Evolutionary conservation across 345 rosid species (phyloP), one percentile per base, ranked within the genome.

Genomic region (Arabidopsis arenosa): DNA sequence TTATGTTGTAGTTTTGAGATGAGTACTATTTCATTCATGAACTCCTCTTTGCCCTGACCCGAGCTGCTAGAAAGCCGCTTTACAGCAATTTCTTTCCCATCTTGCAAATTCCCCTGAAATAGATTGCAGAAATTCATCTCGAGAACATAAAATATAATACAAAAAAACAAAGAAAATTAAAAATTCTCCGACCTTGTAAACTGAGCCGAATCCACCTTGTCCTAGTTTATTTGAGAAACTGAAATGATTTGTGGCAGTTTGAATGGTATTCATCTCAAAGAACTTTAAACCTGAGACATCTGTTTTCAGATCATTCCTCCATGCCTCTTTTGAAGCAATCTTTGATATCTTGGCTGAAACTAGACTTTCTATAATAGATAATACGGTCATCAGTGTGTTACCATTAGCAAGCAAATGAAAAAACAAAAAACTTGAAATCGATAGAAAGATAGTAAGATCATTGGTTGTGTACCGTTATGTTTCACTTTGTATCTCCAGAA

Each of bases 11-110:
- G 21, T 18, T 18, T 18, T 18, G 21, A 18, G 1, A 18, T 18
- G 21, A 18, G 21, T 18, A 18, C 21, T 18, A 18, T 18, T 18
- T 18, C 21, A 18, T 18, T 18, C 21, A 18, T 18, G 21, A 18
- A 18, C 21, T 18, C 21, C 21, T 18, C 21, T 18, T 18, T 18
- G 0, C 21, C 21, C 21, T 18, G 21, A 18, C 21, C 21, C 21
- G 21, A 18, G 21, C 21, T 18, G 21, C 21, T 78, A 5, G 90
- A 79, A 7, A 86, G 62, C 56, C 85, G 83, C 70, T 81, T 85
- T 45, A 81, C 83, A 0, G 88, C 86, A 63, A 85, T 84, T 76
- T 85, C 85, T 65, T 74, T 73, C 48, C 83, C 86, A 75, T 53
- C 77, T 37, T 14, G 3, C 23, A 84, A 66, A 13, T 41, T 7